phyloP scores from a whole-genome alignment of 345 rosid species.

The Pugionium dolabratum region DNA sequence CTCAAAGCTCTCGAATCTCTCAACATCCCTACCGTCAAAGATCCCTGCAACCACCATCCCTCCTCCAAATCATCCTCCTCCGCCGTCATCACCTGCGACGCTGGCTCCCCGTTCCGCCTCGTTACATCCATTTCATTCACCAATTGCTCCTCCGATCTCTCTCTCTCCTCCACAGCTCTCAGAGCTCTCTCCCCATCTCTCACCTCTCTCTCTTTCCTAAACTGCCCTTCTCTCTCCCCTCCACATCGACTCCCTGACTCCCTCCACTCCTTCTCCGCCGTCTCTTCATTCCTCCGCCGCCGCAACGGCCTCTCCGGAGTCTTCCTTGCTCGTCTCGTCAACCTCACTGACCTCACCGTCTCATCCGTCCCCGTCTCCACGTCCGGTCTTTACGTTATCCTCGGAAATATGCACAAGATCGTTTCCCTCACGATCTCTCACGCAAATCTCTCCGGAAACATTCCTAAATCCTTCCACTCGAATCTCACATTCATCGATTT shows the following conservation, averaged over 20 bases:
- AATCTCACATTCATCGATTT: constrained; percentile 79
- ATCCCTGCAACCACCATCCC: constrained; percentile 66
- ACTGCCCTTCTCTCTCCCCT: constrained; percentile 58
- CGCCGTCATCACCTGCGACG: constrained; percentile 57
- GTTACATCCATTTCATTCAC: constrained; percentile 70
- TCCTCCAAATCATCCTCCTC: constrained; percentile 49
- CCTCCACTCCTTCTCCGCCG: constrained; percentile 59
- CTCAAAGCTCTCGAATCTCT: constrained; percentile 73
- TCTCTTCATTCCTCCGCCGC: constrained; percentile 62
- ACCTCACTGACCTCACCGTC: constrained; percentile 85
- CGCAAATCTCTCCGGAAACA: constrained; percentile 65
- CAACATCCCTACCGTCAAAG: constrained; percentile 59
- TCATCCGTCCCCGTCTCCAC: constrained; percentile 57
- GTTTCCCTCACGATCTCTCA: constrained; percentile 60
- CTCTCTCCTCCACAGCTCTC: constrained; percentile 69
- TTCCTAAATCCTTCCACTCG: constrained; percentile 53
- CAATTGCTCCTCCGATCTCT: constrained; percentile 67
- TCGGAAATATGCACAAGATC: constrained; percentile 67
- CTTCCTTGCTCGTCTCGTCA: constrained; percentile 63
- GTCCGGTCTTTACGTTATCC: constrained; percentile 73
- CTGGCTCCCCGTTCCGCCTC: constrained; percentile 69
- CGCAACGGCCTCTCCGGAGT: constrained; percentile 70
- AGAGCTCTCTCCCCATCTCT: constrained; percentile 70
- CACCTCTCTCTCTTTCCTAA: constrained; percentile 60
- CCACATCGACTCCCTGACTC: constrained; percentile 66